phyloP scores from a whole-genome alignment of 1,139 yeast genomes.

The Hemisphaericaspora xylofermentans region DNA sequence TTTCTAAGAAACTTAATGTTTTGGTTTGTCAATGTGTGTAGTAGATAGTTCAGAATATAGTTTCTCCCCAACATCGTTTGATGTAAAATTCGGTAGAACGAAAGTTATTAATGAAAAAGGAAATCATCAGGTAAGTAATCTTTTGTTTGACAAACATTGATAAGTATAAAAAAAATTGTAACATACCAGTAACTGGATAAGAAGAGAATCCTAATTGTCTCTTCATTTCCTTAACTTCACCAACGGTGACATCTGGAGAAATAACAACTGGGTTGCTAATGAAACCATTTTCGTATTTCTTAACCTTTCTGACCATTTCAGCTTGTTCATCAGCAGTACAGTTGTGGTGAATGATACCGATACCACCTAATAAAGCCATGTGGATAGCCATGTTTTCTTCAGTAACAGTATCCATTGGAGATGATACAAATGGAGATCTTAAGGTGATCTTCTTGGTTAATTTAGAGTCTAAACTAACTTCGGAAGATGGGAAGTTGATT shows the following conservation, averaged over 20 bases:
- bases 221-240: constrained; percentile 74
- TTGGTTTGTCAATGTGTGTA: neutral
- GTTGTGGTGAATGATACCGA: constrained; percentile 98
- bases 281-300: constrained; percentile 96
- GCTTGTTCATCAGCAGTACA: constrained; percentile 97
- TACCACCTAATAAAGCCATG: constrained; percentile 98
- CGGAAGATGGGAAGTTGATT: constrained; percentile 81
- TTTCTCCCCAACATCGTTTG: constrained; percentile 96
- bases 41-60: constrained; percentile 16
- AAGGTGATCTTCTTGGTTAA: constrained; percentile 88
- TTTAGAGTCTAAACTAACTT: constrained; percentile 75
- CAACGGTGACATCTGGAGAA: constrained; percentile 72
- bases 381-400: constrained; percentile 97
- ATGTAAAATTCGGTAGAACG: constrained; percentile 97
- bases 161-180: constrained; percentile 10
- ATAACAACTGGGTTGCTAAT: constrained; percentile 92
- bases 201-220: constrained; percentile 86
- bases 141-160: constrained; percentile 9
- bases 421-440: constrained; percentile 92
- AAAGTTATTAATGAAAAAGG: constrained; percentile 70
- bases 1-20: constrained; percentile 1
- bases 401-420: constrained; percentile 99
- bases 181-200: constrained; percentile 99
- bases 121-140: constrained; percentile 57
- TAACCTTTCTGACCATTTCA: constrained; percentile 94